Conservation (phyloP, 805 yeast species). For the Starmerella apis region DNA sequence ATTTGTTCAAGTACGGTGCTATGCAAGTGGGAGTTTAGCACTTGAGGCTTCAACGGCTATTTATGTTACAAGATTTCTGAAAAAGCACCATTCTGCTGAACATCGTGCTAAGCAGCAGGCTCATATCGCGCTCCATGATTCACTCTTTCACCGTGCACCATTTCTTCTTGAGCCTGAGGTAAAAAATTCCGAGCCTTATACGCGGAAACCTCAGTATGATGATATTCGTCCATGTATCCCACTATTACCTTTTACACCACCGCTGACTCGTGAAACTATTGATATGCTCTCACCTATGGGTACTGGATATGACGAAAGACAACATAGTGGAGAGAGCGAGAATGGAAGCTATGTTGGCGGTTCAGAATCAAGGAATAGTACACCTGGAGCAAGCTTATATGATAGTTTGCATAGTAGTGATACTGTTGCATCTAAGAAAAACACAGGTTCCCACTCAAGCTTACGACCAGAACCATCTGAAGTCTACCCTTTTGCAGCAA, state of each 20-base stretch:
- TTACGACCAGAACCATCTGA: background rate
- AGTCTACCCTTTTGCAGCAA: conserved; percentile 14
- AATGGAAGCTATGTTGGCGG: background rate
- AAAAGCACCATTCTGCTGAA: conserved; percentile 40
- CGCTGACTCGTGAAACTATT: conserved; percentile 13
- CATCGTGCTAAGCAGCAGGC: conserved; percentile 47
- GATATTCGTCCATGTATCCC: conserved; percentile 15
- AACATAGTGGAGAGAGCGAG: background rate
- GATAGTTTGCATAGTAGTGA: background rate
- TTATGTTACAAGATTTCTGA: conserved; percentile 48
- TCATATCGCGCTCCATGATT: conserved; percentile 63
- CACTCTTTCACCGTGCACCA: conserved; percentile 70
- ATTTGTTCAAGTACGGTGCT: conserved; percentile 33
- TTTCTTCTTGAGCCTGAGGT: conserved; percentile 42
- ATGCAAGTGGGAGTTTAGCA: conserved; percentile 16
- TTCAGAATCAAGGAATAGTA: background rate
- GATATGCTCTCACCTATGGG: background rate
- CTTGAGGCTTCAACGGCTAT: conserved; percentile 46
- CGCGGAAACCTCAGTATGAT: background rate
- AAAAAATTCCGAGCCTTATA: conserved; percentile 12
- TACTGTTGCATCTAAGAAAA: background rate
- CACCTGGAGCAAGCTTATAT: background rate
- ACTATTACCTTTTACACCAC: conserved; percentile 14
- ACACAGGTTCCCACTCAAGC: background rate
- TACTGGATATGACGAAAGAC: background rate